Evolutionary conservation across 1,139 yeast species (phyloP), one percentile per base, ranked within the genome.

Genomic region (Suhomyces terraborum): DNA sequence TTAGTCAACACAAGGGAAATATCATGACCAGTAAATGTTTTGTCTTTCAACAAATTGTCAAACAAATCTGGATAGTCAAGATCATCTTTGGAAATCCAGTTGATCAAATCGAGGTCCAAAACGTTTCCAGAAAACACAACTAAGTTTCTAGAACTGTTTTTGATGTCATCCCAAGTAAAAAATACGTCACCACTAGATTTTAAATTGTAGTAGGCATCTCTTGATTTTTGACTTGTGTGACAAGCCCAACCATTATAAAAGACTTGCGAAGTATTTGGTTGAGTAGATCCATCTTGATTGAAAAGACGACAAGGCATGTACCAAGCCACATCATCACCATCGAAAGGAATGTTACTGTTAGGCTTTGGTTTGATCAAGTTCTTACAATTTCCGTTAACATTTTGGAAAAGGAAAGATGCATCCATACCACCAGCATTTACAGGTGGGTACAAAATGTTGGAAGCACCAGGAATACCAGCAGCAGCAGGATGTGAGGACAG

Each of bases 341-440:
- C 73, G 46, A 69, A 65, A 0, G 97, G 97, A 45, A 91, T 89
- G 0, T 82, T 53, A 54, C 88, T 77, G 57, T 82, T 77, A 8
- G 70, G 79, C 49, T 79, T 79, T 34, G 98, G 95, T n/a, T 67
- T 74, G 44, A 93, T 84, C 43, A 93, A 70, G 20, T 82, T 84
- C 61, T 81, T 82, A 66, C 98, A 93, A 61, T 89, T 84, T 22
- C 97, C 97, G 59, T 93, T 93, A 37, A 93, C 97, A 59, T 93
- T 93, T 63, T 93, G 98, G 63, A 93, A 93, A 48, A 93, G 67
- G 49, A 93, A 84, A 1, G 95, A 78, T 1, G 88, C 96, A 62
- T 93, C 98, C 66, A 64, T 79, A 10, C 96, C 96, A 35, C 96
- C 97, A 8, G 95, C 96, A 59, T 82, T 79, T 32, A 82, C 65